Conservation (phyloP, 331 rosid genomes). For the Pyrus hybrid region DNA sequence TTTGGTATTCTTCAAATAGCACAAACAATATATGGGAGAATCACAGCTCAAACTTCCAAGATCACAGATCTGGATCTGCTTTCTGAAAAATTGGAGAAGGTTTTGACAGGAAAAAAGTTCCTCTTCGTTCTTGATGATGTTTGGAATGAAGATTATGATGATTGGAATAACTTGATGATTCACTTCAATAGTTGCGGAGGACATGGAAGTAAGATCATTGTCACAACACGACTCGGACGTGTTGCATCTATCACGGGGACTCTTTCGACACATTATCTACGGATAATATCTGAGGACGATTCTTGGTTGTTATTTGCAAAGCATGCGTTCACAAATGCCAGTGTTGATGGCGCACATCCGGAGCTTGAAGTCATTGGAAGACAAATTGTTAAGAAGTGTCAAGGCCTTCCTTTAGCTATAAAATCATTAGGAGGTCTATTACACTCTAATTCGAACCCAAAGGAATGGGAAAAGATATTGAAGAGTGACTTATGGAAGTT, state of each 20-base stretch:
- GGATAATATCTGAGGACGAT: neutral
- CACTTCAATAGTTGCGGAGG: neutral
- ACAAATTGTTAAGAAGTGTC: neutral
- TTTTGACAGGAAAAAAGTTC: no score
- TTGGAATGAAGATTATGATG: no score
- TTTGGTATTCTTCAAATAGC: no score
- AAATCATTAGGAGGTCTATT: no score
- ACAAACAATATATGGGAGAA: no score
- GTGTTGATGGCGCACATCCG: neutral
- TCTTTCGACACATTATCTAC: neutral
- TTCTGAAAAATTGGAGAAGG: no score
- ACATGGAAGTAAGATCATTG: conserved; percentile 14
- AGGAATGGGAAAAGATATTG: neutral
- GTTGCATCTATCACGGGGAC: no score
- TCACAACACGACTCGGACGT: neutral
- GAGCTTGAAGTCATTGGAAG: neutral
- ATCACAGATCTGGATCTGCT: no score
- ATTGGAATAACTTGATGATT: neutral
- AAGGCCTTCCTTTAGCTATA: neutral
- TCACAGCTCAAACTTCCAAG: no score
- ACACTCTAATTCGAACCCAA: neutral
- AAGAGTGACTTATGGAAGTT: neutral
- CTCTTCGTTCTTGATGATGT: no score
- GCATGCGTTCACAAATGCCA: neutral
- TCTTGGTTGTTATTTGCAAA: neutral